Evolutionary conservation across 345 rosid genomes (phyloP), one percentile per base, ranked within the genome.

Genomic region (Dimocarpus longan): DNA sequence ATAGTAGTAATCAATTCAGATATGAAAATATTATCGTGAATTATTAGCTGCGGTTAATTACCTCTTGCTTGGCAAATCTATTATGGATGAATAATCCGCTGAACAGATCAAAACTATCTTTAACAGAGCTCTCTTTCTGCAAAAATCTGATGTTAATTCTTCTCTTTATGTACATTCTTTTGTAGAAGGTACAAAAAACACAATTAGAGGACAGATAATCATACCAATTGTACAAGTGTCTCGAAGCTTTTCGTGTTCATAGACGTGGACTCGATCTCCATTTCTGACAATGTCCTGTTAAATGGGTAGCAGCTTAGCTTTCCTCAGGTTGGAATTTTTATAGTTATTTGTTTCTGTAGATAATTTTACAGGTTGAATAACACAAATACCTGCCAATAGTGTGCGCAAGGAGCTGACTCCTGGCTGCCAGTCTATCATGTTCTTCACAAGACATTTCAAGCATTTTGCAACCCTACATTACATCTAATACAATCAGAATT

Each of bases 401-500:
- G 76, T 89, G 93, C 3, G 95, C 80, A 44, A 88, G 69, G 70
- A 91, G 88, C 78, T 91, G 95, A 52, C 88, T 87, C 63, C 82
- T 88, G 1, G 91, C 92, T 9, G 91, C 92, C 56, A 83, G 66
- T 77, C 74, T 80, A 78, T 92, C 92, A 52, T 91, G 93, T 56
- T 88, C 86, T 78, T 84, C 84, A 73, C 90, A 91, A 13, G 89
- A 83, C 92, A 90, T 91, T 86, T 91, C 90, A 52, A 92, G 85
- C 97, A 91, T 90, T 83, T 82, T 87, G 85, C 93, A 89, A 16
- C 95, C 90, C 87, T 87, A 71, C 56, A n/a, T 39, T 19, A 59
- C 10, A 46, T 46, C 52, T 46, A 46, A 46, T 7, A 5, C 5
- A 4, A 46, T 46, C 12, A 46, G 52, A 46, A 32, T 32, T 1